phyloP scores from a whole-genome alignment of 306 rosid species.

The Vigna angularis region DNA sequence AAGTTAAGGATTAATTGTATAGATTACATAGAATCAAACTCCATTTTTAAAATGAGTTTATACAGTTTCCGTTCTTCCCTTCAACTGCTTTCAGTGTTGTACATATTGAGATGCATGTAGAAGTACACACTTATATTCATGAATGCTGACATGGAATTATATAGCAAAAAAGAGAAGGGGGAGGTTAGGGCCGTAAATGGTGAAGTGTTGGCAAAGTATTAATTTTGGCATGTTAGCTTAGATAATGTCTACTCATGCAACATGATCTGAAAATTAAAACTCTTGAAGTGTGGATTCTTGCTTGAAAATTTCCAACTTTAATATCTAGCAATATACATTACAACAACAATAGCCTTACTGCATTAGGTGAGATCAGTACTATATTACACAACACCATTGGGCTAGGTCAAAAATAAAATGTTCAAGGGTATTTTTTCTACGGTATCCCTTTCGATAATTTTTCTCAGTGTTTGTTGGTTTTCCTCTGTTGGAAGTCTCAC shows the following conservation, averaged over 20 bases:
- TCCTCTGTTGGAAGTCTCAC: not conserved
- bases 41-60: conserved; percentile 12
- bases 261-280: conserved; percentile 17
- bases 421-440: not conserved
- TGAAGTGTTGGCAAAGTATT: conserved; percentile 20
- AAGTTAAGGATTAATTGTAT: conserved; percentile 26
- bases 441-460: not conserved
- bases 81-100: not conserved
- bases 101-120: not conserved
- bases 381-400: not conserved
- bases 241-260: not conserved
- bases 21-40: not conserved
- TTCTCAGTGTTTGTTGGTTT: not conserved
- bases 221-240: not conserved
- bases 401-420: not conserved
- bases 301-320: conserved; percentile 12
- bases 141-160: not conserved
- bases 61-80: conserved; percentile 1
- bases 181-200: conserved; percentile 1
- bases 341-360: not conserved
- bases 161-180: not conserved
- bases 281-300: conserved; percentile 12
- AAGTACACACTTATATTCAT: not conserved
- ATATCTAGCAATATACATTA: not conserved
- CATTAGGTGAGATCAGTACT: not conserved